phyloP scores from a whole-genome alignment of 495 filamentous ascomycete genomes.

The Amniculicola lignicola region DNA sequence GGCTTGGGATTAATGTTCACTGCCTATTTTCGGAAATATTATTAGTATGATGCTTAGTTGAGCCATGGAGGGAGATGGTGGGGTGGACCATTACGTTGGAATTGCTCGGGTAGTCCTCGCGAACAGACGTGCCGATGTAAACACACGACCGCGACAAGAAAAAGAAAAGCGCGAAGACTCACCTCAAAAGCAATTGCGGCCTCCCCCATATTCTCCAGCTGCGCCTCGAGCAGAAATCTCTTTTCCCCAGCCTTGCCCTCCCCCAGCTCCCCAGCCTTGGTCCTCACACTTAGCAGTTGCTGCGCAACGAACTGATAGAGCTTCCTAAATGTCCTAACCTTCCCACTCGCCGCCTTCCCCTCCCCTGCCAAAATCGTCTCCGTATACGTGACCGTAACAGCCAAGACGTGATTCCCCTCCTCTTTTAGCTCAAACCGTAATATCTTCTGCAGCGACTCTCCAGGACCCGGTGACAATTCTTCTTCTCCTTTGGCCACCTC shows the following conservation, averaged over 20 bases:
- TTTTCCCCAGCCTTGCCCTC: conserved; percentile 33
- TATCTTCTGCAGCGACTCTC: conserved; percentile 76
- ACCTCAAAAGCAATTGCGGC: conserved; percentile 59
- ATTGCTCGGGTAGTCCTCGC: too few relatives aligned
- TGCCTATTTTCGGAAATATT: conserved; percentile 43
- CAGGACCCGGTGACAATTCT: conserved; percentile 56
- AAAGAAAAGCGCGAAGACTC: conserved; percentile 43
- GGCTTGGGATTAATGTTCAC: conserved; percentile 53
- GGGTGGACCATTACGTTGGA: too few relatives aligned
- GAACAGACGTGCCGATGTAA: too few relatives aligned
- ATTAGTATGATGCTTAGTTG: background rate
- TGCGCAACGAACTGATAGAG: conserved; percentile 95
- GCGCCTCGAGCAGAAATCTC: conserved; percentile 71
- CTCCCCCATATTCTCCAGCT: conserved; percentile 88
- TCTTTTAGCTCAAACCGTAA: conserved; percentile 86
- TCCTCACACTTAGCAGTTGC: conserved; percentile 81
- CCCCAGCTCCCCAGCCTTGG: conserved; percentile 69
- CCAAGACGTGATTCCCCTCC: conserved; percentile 87
- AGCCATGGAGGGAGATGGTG: too few relatives aligned
- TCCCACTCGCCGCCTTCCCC: conserved; percentile 46
- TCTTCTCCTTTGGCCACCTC: too few relatives aligned
- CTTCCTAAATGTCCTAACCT: conserved; percentile 86
- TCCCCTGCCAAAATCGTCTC: conserved; percentile 49
- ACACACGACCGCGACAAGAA: too few relatives aligned
- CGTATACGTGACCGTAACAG: conserved; percentile 91